Evolutionary conservation across 192 early-diverging fungal species (phyloP).

Genomic region (Pecoramyces ruminantium): DNA sequence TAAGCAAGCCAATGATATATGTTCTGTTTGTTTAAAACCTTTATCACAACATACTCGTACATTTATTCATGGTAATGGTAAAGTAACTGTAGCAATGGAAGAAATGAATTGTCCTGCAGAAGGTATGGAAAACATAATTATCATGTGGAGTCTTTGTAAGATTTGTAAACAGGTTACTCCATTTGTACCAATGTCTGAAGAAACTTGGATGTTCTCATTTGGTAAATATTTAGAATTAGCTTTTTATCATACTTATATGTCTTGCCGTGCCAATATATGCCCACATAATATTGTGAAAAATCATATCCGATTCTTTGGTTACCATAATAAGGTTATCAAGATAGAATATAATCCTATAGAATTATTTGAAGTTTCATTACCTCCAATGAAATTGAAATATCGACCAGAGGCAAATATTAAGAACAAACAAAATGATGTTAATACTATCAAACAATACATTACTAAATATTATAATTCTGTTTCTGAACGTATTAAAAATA

Average conservation of each 20-base stretch:
- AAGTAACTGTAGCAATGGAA: slow-evolving; percentile 61
- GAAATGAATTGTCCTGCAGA: slow-evolving; percentile 28
- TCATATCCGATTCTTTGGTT: slow-evolving; percentile 70
- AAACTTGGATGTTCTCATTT: slow-evolving; percentile 88
- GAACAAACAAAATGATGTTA: slow-evolving; percentile 61
- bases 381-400: slow-evolving; percentile 45
- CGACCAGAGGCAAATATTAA: slow-evolving; percentile 37
- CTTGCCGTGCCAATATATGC: slow-evolving; percentile 53
- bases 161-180: slow-evolving; percentile 54
- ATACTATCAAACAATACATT: slow-evolving; percentile 46
- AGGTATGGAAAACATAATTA: slow-evolving; percentile 53
- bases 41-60: slow-evolving; percentile 66
- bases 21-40: slow-evolving; percentile 59
- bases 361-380: slow-evolving; percentile 51
- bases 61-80: slow-evolving; percentile 70
- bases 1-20: slow-evolving; percentile 44
- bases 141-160: slow-evolving; percentile 83
- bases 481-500: slow-evolving; percentile 55
- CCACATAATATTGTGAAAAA: slow-evolving; percentile 65
- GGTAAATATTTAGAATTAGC: slow-evolving; percentile 90
- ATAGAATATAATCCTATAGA: slow-evolving; percentile 61
- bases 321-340: slow-evolving; percentile 54
- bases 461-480: slow-evolving; percentile 77
- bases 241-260: slow-evolving; percentile 58
- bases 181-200: slow-evolving; percentile 59